A percentile compares a stretch with the other conserved stretches of the same genome.
phyloP scores from a whole-genome alignment of 768 basidiomycete genomes.

The Mycena rebaudengoi region DNA sequence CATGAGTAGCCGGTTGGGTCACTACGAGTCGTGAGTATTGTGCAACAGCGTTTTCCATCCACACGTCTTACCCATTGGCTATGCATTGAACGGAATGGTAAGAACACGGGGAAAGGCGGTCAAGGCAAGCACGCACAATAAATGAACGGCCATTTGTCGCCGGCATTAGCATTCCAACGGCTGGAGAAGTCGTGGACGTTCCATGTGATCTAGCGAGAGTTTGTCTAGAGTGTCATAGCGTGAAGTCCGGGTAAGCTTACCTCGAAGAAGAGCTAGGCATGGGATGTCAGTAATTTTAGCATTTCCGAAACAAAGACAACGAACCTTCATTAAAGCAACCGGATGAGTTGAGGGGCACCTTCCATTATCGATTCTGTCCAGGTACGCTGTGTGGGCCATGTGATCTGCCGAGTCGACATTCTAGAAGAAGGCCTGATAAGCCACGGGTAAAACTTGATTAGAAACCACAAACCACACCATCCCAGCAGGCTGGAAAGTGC shows the following conservation, averaged over 20 bases:
- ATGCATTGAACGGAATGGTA: too few species aligned
- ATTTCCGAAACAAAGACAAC: not conserved
- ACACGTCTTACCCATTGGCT: slow-evolving; percentile 51
- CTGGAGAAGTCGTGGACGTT: slow-evolving; percentile 42
- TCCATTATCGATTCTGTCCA: slow-evolving; percentile 48
- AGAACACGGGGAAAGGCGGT: too few species aligned
- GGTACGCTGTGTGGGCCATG: slow-evolving; percentile 36
- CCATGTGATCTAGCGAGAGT: too few species aligned
- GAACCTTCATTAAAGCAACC: slow-evolving; percentile 45
- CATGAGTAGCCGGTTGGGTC: slow-evolving; percentile 62
- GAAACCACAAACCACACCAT: too few species aligned
- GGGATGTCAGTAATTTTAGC: not conserved
- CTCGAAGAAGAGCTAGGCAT: slow-evolving; percentile 42
- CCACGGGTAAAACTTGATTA: too few species aligned
- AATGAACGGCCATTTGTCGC: slow-evolving; percentile 52
- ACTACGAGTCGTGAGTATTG: slow-evolving; percentile 33
- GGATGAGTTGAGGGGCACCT: slow-evolving; percentile 49
- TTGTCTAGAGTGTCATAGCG: too few species aligned
- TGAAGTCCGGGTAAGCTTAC: too few species aligned
- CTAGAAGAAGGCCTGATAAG: too few species aligned
- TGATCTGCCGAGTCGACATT: slow-evolving; percentile 52
- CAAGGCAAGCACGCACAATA: too few species aligned
- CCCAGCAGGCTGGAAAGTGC: slow-evolving; percentile 48
- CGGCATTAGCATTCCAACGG: slow-evolving; percentile 44
- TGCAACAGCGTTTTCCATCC: not conserved